Base-by-base conservation (phyloP, 331 rosid genomes). In the Acacia concinna region DNA sequence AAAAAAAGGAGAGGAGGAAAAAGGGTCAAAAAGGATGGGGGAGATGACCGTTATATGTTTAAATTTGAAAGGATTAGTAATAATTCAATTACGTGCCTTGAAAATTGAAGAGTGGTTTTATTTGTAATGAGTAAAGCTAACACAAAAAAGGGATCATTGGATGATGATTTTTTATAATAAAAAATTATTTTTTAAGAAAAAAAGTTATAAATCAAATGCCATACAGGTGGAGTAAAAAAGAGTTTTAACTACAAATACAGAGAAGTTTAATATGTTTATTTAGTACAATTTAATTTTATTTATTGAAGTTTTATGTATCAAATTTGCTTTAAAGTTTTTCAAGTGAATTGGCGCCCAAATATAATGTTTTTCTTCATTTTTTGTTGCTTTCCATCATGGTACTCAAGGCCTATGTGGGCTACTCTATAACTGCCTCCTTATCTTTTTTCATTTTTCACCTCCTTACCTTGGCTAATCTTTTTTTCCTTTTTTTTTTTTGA, bases 31-130 rank as follows among this genome's bases (percentile, higher is more conserved):
- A 77, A n/a, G n/a, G n/a, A n/a, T n/a, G n/a, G 79, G 86, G 79
- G 47, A 84, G 85, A 71, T 68, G 81, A 81, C 97, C 97, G 92
- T 91, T 91, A 77, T 91, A 77, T 65, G 76, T 84, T 90, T 84
- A 87, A 87, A 88, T 84, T 87, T 82, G 8, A 87, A 90, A 81
- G 88, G 74, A 71, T 67, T 25, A 79, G 21, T 35, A 79, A 69
- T 82, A 54, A 68, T 23, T 56, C 23, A 17, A 59, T 27, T 11
- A 0, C 34, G 13, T 59, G 34, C 65, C 34, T 59, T 25, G 65
- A 59, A 59, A 59, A 59, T 59, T 59, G 32, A 60, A 28, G 67
- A 60, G 67, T 4, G 14, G 37, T 27, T 60, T 62, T 8, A 62
- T 5, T 6, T 62, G 40, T 37, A 62, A 62, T 30, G 70, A 34